These are phyloP conservation scores for Neurospora sp. DNA, from an alignment of 495 filamentous ascomycete species.

Conservation along the genomic window DNA sequence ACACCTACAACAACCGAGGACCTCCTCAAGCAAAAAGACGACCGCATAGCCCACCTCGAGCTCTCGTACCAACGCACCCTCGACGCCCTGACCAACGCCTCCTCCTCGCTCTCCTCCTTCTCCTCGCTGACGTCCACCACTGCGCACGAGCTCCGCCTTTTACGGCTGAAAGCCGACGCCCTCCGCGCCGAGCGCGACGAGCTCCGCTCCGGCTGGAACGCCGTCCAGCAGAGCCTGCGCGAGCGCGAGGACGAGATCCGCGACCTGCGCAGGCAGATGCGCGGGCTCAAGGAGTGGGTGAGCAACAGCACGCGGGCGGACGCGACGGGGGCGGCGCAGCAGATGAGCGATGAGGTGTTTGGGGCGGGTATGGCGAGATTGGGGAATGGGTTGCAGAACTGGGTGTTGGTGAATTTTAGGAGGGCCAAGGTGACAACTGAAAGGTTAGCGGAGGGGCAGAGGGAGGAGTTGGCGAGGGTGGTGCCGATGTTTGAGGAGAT, in stretches of 20 bases:
- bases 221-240: conserved; percentile 22
- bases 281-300: conserved; percentile 46
- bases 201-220: conserved; percentile 32
- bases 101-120: background rate
- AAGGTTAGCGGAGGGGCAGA: conserved; percentile 20
- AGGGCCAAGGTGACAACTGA: conserved; percentile 38
- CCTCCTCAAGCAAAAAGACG: conserved; percentile 28
- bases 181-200: conserved; percentile 28
- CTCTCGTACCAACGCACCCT: conserved; percentile 24
- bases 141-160: conserved; percentile 25
- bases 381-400: conserved; percentile 48
- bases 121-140: conserved; percentile 6
- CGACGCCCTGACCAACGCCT: conserved; percentile 23
- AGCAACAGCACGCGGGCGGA: conserved; percentile 38
- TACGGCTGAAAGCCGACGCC: conserved; percentile 31
- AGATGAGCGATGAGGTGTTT: conserved; percentile 46
- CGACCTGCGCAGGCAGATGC: conserved; percentile 34
- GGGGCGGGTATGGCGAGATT: conserved; percentile 35
- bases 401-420: conserved; percentile 46
- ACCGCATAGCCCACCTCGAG: conserved; percentile 34
- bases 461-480: conserved; percentile 29
- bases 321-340: conserved; percentile 21
- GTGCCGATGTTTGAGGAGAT: conserved; percentile 40
- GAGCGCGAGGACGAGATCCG: conserved; percentile 34
- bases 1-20: conserved; percentile 8